These are phyloP conservation scores for Pseudonitzschia pungens DNA, from an alignment of 108 stramenopile genomes.

Conservation along the genomic window DNA sequence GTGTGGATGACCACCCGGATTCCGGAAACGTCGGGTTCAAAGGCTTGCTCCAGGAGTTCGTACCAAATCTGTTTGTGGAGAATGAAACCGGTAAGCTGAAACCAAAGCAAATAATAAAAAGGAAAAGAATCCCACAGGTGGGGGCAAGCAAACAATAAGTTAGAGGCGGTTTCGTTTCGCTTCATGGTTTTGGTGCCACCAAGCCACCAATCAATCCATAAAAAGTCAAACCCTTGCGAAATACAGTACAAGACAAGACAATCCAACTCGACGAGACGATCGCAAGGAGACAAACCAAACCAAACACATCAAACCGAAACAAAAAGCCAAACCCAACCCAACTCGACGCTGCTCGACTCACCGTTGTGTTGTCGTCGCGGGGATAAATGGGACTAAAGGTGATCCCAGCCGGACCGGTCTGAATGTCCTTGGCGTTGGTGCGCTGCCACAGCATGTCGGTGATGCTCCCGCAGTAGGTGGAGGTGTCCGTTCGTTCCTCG, in stretches of 20 bases:
- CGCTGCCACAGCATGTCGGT: conserved; percentile 19
- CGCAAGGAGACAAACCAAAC: background rate
- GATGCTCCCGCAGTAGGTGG: conserved; percentile 18
- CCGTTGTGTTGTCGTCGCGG: conserved; percentile 10
- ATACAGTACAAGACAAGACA: too few species aligned
- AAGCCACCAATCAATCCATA: too few species aligned
- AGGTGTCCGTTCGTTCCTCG: background rate
- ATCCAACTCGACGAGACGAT: too few species aligned
- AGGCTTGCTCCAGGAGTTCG: conserved; percentile 31
- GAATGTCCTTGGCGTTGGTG: conserved; percentile 3
- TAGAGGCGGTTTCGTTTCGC: too few species aligned
- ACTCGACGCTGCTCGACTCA: too few species aligned
- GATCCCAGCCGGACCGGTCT: conserved; percentile 19
- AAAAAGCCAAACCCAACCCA: too few species aligned
- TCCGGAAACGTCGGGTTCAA: conserved; percentile 36
- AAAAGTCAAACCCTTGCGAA: too few species aligned
- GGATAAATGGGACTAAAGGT: conserved; percentile 39
- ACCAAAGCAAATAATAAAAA: background rate
- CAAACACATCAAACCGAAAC: background rate
- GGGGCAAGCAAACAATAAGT: background rate
- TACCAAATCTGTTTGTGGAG: conserved; percentile 28
- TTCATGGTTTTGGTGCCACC: too few species aligned
- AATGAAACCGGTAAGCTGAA: conserved; percentile 30
- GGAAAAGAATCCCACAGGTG: background rate
- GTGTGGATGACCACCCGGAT: conserved; percentile 34